Percentiles rank a stretch among this genome's conserved stretches.
phyloP scores from a whole-genome alignment of 805 yeast species.

The Starmerella kuoi region DNA sequence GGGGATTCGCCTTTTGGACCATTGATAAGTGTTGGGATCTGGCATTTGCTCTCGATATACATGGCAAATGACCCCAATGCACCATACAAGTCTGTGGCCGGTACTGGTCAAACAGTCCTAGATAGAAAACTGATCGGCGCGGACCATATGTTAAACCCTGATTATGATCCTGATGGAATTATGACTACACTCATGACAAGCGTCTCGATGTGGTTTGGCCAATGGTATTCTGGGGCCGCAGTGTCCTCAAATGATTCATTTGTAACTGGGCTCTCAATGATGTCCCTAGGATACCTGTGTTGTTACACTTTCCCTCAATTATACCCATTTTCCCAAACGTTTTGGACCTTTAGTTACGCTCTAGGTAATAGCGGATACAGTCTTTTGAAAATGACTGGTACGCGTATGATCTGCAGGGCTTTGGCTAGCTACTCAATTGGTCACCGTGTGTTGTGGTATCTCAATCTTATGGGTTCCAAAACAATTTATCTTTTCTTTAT shows the following conservation, averaged over 20 bases:
- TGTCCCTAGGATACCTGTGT: conserved; percentile 24
- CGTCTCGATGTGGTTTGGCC: conserved; percentile 31
- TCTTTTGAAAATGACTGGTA: conserved; percentile 25
- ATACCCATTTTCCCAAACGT: conserved; percentile 30
- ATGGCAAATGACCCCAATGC: conserved; percentile 21
- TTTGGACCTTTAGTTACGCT: conserved; percentile 31
- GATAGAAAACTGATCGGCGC: conserved; percentile 29
- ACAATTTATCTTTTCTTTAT: conserved; percentile 5
- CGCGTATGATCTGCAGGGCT: conserved; percentile 10
- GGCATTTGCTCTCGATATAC: conserved; percentile 21
- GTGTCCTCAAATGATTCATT: conserved; percentile 22
- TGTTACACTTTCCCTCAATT: conserved; percentile 25
- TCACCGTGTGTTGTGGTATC: not conserved
- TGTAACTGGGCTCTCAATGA: conserved; percentile 22
- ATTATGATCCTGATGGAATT: conserved; percentile 32
- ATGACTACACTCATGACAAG: conserved; percentile 30
- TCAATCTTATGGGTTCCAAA: conserved; percentile 6
- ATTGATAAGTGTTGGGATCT: too few species aligned
- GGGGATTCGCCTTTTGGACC: too few species aligned
- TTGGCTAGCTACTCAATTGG: not conserved
- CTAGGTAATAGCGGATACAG: conserved; percentile 27
- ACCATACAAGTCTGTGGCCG: conserved; percentile 25
- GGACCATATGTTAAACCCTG: conserved; percentile 22
- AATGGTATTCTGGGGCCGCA: conserved; percentile 24
- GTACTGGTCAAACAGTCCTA: conserved; percentile 27